Evolutionary conservation across 257 asterid species (phyloP), one percentile per base, ranked within the genome.

Genomic region (Fraxinus excelsior): DNA sequence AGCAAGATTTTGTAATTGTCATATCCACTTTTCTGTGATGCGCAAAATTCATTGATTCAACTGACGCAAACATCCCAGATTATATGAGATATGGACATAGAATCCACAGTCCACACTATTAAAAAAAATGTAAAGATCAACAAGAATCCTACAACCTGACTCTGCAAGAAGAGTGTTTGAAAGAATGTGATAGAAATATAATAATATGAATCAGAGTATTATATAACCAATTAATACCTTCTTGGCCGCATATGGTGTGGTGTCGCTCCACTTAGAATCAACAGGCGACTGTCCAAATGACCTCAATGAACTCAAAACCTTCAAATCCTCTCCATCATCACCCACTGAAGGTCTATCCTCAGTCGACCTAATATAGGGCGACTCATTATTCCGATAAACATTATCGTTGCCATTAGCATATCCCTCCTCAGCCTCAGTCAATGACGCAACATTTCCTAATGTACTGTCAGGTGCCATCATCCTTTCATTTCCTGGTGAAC

Each of bases 221-320:
- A 73, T 13, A 74, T 18, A 78, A 62, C 70, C 38, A 71, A 73
- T 16, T 34, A 35, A 25, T 82, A 94, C 97, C 97, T 94, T 94
- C 85, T 90, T 94, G 2, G 92, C 82, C 2, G 84, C 85, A 81
- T 87, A 91, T 5, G 94, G 85, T n/a, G 89, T 87, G 80, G 93
- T 91, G 80, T 91, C 97, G 70, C 88, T 85, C 98, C 98, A 94
- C 85, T 82, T 87, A 32, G 92, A 88, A 49, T 94, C 91, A 74
- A 70, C 88, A 77, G 84, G 79, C 18, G 85, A 78, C 35, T 80
- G 79, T 70, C 83, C 81, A 40, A 78, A 13, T 0, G 90, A 82
- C 40, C 44, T 68, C 35, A 91, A 84, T 25, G 88, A 82, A 78
- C 73, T 67, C 58, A 68, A 46, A 53, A 80, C 83, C 84, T 81